Evolutionary conservation across 371 early-diverging fungal species (phyloP), one percentile per base, ranked within the genome.

Genomic region (Syncephalastrum racemosum): DNA sequence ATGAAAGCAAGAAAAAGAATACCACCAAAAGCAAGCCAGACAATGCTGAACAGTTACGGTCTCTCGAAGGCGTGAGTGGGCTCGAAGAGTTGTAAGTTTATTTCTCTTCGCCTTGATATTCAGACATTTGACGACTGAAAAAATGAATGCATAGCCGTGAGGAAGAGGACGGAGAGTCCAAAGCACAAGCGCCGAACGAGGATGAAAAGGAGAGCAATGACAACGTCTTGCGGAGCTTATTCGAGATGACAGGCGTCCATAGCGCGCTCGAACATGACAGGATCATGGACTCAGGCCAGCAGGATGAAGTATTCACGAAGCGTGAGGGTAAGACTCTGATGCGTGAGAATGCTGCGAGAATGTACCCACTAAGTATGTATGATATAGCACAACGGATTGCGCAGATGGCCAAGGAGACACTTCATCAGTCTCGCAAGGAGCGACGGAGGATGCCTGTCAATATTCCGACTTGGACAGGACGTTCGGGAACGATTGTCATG

Each of bases 251-350:
- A 0, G 93, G 93, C 0, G 84, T 95, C 16, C 92, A 93, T 57
- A 88, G 92, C 48, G 94, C 91, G 0, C 63, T 95, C 19, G 74
- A 90, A 49, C 96, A 97, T 61, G 97, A 97, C 59, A 84, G 81
- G 19, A 91, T 96, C 45, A 80, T 95, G 70, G 85, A 87, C 44
- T 77, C 86, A 13, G 70, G 75, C 3, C 81, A 72, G 4, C 85
- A 83, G 5, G 91, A 92, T 43, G 57, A 70, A n/a, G 56, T 86
- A 1, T 73, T 84, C 36, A 79, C 93, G 8, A 89, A 92, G 51
- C 75, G 77, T 16, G 93, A 95, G 76, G 95, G 93, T 57, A 66
- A 59, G 36, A 2, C 36, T 10, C 12, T 10, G 79, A 81, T 44
- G 82, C 84, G 2, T 62, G 79, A 20, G 70, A 73, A 42, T 63